phyloP scores from a whole-genome alignment of 139 green algal species.

The Haematococcus lacustris region DNA sequence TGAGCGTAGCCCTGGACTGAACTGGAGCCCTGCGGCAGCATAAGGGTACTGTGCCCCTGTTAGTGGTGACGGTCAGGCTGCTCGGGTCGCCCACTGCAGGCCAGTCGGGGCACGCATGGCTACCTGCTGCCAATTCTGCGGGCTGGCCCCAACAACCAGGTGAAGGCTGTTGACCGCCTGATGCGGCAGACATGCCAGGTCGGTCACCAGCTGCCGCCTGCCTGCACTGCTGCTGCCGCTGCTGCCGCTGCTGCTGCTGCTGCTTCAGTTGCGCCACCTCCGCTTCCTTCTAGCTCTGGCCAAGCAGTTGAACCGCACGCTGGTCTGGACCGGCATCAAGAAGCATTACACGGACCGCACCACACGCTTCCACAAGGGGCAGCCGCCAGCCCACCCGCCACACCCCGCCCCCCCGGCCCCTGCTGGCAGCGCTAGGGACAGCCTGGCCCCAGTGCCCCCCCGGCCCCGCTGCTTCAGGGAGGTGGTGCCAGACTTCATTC shows the following conservation, averaged over 20 bases:
- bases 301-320: conserved; percentile 4
- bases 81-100: too few relatives aligned
- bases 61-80: too few relatives aligned
- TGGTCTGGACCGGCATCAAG: background rate
- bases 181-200: too few relatives aligned
- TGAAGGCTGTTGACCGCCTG: background rate
- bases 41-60: too few relatives aligned
- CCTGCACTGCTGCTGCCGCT: too few relatives aligned
- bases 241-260: too few relatives aligned
- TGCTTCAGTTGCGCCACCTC: background rate
- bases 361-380: background rate
- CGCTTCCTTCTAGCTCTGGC: background rate
- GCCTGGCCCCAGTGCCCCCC: background rate
- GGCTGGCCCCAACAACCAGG: background rate
- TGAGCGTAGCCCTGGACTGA: too few relatives aligned
- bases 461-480: conserved; percentile 6
- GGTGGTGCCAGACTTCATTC: background rate
- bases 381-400: background rate
- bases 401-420: too few relatives aligned
- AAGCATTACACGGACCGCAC: conserved; percentile 1
- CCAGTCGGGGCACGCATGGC: too few relatives aligned
- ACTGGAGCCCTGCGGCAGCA: too few relatives aligned
- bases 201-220: too few relatives aligned
- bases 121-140: conserved; percentile 2
- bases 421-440: background rate